Percentiles rank a stretch among this genome's conserved stretches.
phyloP scores from a whole-genome alignment of 2,329 filamentous ascomycete genomes.

The Cladosporium sp. region DNA sequence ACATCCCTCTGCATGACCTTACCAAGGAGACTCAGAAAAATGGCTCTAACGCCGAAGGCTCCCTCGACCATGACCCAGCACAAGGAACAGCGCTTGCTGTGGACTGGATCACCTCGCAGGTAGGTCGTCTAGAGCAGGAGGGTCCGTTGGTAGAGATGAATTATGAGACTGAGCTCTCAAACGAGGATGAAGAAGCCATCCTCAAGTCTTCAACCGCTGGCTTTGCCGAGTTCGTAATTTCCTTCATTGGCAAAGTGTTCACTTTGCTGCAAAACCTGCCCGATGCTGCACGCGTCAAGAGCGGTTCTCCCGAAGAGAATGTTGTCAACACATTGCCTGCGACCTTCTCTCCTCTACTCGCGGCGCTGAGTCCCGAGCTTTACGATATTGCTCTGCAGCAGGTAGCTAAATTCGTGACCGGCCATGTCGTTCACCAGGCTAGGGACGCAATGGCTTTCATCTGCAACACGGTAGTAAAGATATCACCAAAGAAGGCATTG shows the following conservation, averaged over 20 bases:
- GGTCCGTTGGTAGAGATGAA: slow-evolving; percentile 81
- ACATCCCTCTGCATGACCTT: slow-evolving; percentile 85
- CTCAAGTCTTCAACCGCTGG: slow-evolving; percentile 90
- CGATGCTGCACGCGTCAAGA: slow-evolving; percentile 80
- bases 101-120: slow-evolving; percentile 90
- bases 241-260: slow-evolving; percentile 90
- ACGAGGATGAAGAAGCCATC: slow-evolving; percentile 82
- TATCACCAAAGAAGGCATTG: slow-evolving; percentile 87
- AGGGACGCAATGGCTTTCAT: slow-evolving; percentile 99
- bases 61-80: slow-evolving; percentile 7
- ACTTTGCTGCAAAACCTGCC: slow-evolving; percentile 92
- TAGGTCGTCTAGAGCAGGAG: slow-evolving; percentile 87
- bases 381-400: slow-evolving; percentile 92
- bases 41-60: slow-evolving; percentile 56
- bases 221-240: slow-evolving; percentile 86
- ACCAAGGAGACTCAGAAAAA: slow-evolving; percentile 49
- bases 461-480: slow-evolving; percentile 91
- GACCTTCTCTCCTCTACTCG: slow-evolving; percentile 83
- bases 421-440: slow-evolving; percentile 94
- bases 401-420: slow-evolving; percentile 83
- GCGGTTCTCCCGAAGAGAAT: slow-evolving; percentile 90
- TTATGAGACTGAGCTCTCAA: slow-evolving; percentile 74
- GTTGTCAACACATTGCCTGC: slow-evolving; percentile 94
- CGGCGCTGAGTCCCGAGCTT: slow-evolving; percentile 84
- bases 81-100: slow-evolving; percentile 66